These are phyloP conservation scores for Maudiozyma pseudohumilis DNA, from an alignment of 805 yeast genomes.

Conservation along the genomic window DNA sequence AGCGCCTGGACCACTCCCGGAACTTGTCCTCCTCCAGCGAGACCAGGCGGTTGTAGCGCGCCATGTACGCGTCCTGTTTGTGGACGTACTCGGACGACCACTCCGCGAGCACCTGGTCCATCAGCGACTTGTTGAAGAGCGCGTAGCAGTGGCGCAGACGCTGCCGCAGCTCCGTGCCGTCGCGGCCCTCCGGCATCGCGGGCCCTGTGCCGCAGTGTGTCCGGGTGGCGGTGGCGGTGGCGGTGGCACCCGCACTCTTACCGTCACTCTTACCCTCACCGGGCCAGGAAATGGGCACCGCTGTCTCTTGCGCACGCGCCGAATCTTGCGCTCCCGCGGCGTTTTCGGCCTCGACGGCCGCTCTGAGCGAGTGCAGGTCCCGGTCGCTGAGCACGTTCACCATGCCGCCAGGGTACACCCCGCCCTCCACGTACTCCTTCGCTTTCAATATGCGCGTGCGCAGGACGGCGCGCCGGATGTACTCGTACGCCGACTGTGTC, in stretches of 20 bases:
- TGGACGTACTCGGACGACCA: conserved; percentile 40
- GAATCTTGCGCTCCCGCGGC: too few relatives aligned
- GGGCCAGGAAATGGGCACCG: too few relatives aligned
- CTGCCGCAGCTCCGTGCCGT: too few relatives aligned
- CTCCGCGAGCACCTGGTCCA: conserved; percentile 34
- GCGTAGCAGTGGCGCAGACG: conserved; percentile 30
- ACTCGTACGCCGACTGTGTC: conserved; percentile 54
- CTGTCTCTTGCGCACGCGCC: too few relatives aligned
- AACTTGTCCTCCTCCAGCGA: conserved; percentile 45
- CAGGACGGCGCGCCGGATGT: conserved; percentile 51
- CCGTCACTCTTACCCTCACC: conserved; percentile 25
- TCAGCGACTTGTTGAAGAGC: conserved; percentile 27
- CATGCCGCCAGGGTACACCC: too few relatives aligned
- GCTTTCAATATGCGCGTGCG: conserved; percentile 31
- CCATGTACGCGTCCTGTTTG: conserved; percentile 35
- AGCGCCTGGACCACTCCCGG: conserved; percentile 50
- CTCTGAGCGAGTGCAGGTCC: too few relatives aligned
- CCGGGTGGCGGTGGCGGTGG: too few relatives aligned
- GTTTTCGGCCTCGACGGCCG: too few relatives aligned
- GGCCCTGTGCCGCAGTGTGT: too few relatives aligned
- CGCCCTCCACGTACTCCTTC: conserved; percentile 20
- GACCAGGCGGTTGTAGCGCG: conserved; percentile 35
- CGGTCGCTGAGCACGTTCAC: too few relatives aligned
- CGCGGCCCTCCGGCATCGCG: too few relatives aligned
- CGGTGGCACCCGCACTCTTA: too few relatives aligned